A percentile compares a stretch with the other conserved stretches of the same genome.
Evolutionary conservation across 75 land plant species (phyloP).

Genomic region (Ceratopteris richardii): DNA sequence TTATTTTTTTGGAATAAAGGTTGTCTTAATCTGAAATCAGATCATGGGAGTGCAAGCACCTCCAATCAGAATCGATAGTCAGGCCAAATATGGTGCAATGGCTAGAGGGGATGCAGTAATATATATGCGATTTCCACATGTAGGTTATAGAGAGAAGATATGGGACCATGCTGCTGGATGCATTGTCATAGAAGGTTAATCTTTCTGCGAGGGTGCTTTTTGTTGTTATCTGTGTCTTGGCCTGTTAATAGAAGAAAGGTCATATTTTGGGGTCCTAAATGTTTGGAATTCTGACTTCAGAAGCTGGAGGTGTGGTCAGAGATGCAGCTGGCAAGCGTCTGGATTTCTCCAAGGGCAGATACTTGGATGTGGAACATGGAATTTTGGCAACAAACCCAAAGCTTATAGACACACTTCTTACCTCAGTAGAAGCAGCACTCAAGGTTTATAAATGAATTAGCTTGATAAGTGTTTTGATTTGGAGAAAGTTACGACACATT

Average conservation of each 20-base stretch:
- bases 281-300: conserved; percentile 36
- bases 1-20: neutral
- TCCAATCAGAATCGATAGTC: conserved; percentile 93
- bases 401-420: conserved; percentile 57
- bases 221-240: too few species aligned
- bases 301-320: conserved; percentile 84
- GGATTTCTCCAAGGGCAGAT: conserved; percentile 89
- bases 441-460: too few species aligned
- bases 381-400: conserved; percentile 77
- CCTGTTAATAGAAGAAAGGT: too few species aligned
- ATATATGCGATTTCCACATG: conserved; percentile 81
- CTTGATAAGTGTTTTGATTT: too few species aligned
- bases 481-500: too few species aligned
- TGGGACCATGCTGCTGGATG: conserved; percentile 99
- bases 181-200: conserved; percentile 81
- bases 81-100: conserved; percentile 97
- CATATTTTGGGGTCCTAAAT: too few species aligned
- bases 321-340: conserved; percentile 85
- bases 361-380: conserved; percentile 72
- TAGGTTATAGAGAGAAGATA: conserved; percentile 93
- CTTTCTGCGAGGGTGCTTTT: too few species aligned
- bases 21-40: conserved; percentile 21
- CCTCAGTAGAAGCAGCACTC: conserved; percentile 55
- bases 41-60: conserved; percentile 89
- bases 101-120: conserved; percentile 98